Conservation (phyloP, 495 filamentous ascomycete genomes). For the Aspergillus saccharolyticus region DNA sequence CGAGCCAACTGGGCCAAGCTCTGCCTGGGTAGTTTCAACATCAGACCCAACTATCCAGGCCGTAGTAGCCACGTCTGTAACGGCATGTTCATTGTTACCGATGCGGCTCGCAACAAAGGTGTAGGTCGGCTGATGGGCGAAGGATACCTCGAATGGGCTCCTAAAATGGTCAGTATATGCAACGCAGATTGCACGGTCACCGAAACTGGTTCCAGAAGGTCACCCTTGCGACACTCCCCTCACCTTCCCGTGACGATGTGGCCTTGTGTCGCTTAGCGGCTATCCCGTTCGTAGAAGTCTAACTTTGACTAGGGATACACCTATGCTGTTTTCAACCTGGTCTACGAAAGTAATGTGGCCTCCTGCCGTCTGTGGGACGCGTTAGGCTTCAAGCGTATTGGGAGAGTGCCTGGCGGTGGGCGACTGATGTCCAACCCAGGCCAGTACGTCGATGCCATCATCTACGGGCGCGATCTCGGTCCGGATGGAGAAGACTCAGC, state of each 20-base stretch:
- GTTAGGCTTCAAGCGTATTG: constrained; percentile 96
- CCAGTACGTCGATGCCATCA: constrained; percentile 87
- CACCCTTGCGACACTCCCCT: neutral
- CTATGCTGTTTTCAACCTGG: constrained; percentile 96
- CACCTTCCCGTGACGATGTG: neutral
- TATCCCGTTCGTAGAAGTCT: neutral
- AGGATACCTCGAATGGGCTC: constrained; percentile 90
- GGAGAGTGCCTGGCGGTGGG: constrained; percentile 81
- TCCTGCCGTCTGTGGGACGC: constrained; percentile 96
- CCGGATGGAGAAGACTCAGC: constrained; percentile 78
- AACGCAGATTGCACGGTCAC: neutral
- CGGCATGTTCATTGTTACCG: constrained; percentile 89
- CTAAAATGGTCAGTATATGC: constrained; percentile 59
- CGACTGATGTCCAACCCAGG: constrained; percentile 76
- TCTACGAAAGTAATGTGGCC: constrained; percentile 95
- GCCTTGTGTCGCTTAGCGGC: neutral
- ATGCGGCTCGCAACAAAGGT: constrained; percentile 81
- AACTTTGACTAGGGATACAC: constrained; percentile 63
- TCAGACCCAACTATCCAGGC: constrained; percentile 96
- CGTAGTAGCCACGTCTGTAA: constrained; percentile 96
- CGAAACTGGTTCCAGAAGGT: neutral
- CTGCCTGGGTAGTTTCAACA: constrained; percentile 92
- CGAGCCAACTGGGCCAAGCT: constrained; percentile 75
- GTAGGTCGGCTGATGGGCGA: constrained; percentile 93
- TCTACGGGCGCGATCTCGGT: constrained; percentile 85